Conservation (phyloP, 2,329 filamentous ascomycete genomes). For the Chaetomiaceae sp. region DNA sequence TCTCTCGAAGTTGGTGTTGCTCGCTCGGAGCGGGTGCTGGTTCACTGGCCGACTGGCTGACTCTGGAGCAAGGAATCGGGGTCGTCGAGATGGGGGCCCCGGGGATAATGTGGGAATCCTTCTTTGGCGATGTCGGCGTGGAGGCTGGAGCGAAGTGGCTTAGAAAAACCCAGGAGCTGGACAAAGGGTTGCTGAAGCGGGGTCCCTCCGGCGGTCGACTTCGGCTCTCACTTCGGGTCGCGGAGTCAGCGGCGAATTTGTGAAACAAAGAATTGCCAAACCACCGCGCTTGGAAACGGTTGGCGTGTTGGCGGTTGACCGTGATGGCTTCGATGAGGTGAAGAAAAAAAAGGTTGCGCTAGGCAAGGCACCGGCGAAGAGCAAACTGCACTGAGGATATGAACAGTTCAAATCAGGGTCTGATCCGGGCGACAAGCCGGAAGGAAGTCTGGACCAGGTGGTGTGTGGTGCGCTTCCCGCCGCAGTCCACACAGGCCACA, state of each 20-base stretch:
- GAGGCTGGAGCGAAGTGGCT: not conserved
- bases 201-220: slow-evolving; percentile 12
- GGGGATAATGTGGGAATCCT: slow-evolving; percentile 9
- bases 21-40: too few relatives aligned
- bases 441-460: slow-evolving; percentile 3
- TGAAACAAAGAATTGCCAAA: slow-evolving; percentile 14
- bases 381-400: slow-evolving; percentile 8
- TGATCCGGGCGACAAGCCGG: slow-evolving; percentile 1
- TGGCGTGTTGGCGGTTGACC: not conserved
- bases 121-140: slow-evolving; percentile 10
- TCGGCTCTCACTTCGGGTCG: slow-evolving; percentile 15
- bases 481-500: too few relatives aligned
- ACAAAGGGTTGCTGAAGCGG: slow-evolving; percentile 15
- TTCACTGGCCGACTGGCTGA: not conserved
- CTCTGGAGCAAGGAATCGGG: not conserved
- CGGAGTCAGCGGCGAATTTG: slow-evolving; percentile 9
- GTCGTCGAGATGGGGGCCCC: not conserved
- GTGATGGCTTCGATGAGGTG: slow-evolving; percentile 14
- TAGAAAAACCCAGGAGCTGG: slow-evolving; percentile 4
- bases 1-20: not conserved
- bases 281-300: slow-evolving; percentile 1
- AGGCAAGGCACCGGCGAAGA: not conserved
- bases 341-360: not conserved
- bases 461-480: slow-evolving; percentile 14
- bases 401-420: slow-evolving; percentile 14